phyloP scores from a whole-genome alignment of 805 yeast species.

The Hanseniaspora occidentalis region DNA sequence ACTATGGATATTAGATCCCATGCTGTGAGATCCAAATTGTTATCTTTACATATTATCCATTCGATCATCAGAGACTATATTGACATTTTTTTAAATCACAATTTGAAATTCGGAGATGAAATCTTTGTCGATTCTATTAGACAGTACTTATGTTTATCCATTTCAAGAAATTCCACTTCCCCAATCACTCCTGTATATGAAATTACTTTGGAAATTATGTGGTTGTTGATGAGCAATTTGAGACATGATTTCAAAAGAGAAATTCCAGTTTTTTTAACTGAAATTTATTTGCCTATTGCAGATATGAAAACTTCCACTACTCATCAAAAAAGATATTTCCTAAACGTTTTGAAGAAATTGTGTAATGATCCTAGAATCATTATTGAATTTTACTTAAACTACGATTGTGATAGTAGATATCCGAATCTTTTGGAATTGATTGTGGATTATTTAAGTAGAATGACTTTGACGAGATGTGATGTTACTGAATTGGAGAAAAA shows the following conservation, averaged over 20 bases:
- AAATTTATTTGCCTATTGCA: slow-evolving; percentile 86
- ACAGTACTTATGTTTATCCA: slow-evolving; percentile 69
- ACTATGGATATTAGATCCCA: slow-evolving; percentile 82
- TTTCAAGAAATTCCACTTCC: slow-evolving; percentile 88
- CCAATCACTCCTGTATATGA: slow-evolving; percentile 87
- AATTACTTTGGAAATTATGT: slow-evolving; percentile 81
- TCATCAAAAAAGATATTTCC: slow-evolving; percentile 82
- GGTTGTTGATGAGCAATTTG: slow-evolving; percentile 73
- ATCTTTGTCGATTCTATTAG: slow-evolving; percentile 68
- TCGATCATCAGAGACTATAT: slow-evolving; percentile 76
- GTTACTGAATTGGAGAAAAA: slow-evolving; percentile 57
- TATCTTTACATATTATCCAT: slow-evolving; percentile 80
- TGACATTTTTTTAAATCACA: slow-evolving; percentile 57
- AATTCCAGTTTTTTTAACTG: slow-evolving; percentile 85
- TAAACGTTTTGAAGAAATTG: slow-evolving; percentile 67
- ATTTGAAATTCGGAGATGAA: slow-evolving; percentile 42
- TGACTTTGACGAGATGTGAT: slow-evolving; percentile 58
- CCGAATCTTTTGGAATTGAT: slow-evolving; percentile 79
- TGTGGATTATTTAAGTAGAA: slow-evolving; percentile 58
- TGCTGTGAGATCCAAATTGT: slow-evolving; percentile 78
- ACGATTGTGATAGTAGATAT: slow-evolving; percentile 77
- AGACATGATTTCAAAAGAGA: slow-evolving; percentile 85
- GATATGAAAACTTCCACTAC: slow-evolving; percentile 85
- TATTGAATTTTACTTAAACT: slow-evolving; percentile 86
- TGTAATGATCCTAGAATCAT: slow-evolving; percentile 83